These are phyloP conservation scores for Xylaria venustula DNA, from an alignment of 495 filamentous ascomycete species.

Conservation along the genomic window DNA sequence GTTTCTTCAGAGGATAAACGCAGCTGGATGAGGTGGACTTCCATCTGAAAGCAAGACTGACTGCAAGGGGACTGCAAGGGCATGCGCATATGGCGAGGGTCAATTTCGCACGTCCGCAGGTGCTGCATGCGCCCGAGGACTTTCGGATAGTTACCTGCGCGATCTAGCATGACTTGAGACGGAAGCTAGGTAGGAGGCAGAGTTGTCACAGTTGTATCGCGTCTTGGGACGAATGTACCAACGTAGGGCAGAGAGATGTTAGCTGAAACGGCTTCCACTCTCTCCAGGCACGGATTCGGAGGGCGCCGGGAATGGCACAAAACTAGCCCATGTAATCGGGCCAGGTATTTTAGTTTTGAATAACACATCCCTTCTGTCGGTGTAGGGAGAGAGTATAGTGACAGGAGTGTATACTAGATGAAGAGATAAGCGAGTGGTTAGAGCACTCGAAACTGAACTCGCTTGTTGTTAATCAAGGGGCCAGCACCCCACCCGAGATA, in stretches of 20 bases:
- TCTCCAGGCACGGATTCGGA: conserved; percentile 1
- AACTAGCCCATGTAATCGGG: background rate
- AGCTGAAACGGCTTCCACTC: conserved; percentile 2
- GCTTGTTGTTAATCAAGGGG: conserved; percentile 1
- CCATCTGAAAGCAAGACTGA: background rate
- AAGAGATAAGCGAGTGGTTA: conserved; percentile 1
- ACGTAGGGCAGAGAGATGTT: background rate
- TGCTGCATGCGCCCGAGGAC: background rate
- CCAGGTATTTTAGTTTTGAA: background rate
- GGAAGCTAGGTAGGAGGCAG: background rate
- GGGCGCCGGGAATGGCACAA: background rate
- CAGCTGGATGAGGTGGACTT: background rate
- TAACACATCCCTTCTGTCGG: background rate
- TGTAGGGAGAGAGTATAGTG: background rate
- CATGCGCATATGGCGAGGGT: background rate
- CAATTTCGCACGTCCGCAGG: background rate
- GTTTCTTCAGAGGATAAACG: conserved; percentile 2
- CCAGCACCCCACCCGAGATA: background rate
- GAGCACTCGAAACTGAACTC: background rate
- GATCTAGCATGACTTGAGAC: conserved; percentile 7
- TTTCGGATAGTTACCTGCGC: background rate
- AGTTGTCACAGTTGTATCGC: background rate
- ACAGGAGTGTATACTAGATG: background rate
- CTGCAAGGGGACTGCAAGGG: too few relatives aligned
- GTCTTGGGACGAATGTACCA: background rate